Conservation (phyloP, 768 basidiomycete species). For the Punctularia strigosozonata region DNA sequence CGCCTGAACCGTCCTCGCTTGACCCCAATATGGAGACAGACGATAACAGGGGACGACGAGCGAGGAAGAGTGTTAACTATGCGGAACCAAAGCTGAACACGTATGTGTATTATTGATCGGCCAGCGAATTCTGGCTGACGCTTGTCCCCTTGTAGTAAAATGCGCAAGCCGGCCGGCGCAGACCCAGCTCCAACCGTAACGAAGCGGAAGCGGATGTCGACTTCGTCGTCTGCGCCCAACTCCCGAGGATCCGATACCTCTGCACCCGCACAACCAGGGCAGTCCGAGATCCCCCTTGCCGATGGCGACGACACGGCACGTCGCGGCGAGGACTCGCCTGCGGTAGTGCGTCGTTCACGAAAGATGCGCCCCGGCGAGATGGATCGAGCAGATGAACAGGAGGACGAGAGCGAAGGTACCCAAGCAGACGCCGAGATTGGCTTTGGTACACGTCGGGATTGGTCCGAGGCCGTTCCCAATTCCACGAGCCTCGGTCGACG, state of each 20-base stretch:
- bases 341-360: constrained; percentile 38
- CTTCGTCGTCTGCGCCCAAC: constrained; percentile 22
- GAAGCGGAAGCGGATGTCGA: constrained; percentile 14
- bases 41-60: constrained; percentile 18
- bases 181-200: constrained; percentile 21
- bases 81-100: constrained; percentile 84
- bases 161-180: constrained; percentile 78
- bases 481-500: constrained; percentile 48
- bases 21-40: background rate
- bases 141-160: constrained; percentile 43
- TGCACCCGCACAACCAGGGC: constrained; percentile 7
- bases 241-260: constrained; percentile 7
- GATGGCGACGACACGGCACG: constrained; percentile 11
- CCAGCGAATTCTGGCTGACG: constrained; percentile 3
- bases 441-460: constrained; percentile 15
- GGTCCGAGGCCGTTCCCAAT: too few species aligned
- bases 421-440: constrained; percentile 58
- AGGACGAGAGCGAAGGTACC: constrained; percentile 53
- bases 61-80: constrained; percentile 77
- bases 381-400: constrained; percentile 45
- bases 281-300: constrained; percentile 12
- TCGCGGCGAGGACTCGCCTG: constrained; percentile 30
- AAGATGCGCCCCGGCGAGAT: too few species aligned
- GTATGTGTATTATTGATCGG: constrained; percentile 28
- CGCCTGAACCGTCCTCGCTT: constrained; percentile 7